Conservation (phyloP, 73 alveolate species). For the Diophrys appendiculata region DNA sequence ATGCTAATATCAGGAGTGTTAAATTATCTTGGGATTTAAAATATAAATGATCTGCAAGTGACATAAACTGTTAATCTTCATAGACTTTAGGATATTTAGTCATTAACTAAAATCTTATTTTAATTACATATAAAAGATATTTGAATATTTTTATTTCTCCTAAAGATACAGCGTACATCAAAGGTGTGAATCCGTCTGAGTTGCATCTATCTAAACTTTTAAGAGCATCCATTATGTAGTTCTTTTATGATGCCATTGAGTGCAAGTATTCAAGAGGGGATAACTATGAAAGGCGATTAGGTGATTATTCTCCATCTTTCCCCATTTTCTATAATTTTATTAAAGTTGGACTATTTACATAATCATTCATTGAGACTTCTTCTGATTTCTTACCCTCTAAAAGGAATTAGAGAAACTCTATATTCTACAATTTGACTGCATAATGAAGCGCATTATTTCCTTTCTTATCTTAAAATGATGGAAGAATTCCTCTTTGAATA, state of each 20-base stretch:
- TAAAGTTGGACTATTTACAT: neutral
- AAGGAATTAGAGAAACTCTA: neutral
- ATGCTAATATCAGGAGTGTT: neutral
- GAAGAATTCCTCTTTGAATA: slow-evolving; percentile 4
- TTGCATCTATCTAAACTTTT: too few species aligned
- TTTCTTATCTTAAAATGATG: neutral
- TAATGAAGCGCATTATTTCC: neutral
- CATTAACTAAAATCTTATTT: neutral
- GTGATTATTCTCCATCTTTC: too few species aligned
- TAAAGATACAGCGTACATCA: too few species aligned
- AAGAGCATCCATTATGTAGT: too few species aligned
- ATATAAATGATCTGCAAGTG: neutral
- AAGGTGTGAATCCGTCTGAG: too few species aligned
- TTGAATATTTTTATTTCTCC: too few species aligned
- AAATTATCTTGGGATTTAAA: neutral
- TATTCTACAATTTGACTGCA: neutral
- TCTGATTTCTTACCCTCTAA: neutral
- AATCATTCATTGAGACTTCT: neutral
- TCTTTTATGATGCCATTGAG: too few species aligned
- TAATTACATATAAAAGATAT: too few species aligned
- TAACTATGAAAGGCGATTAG: too few species aligned
- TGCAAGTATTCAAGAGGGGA: slow-evolving; percentile 8
- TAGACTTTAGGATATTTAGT: neutral
- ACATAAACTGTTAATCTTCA: neutral
- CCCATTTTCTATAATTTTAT: neutral